Base-by-base conservation (phyloP, 225 moss, liverwort and hornwort species). In the Polytrichum commune region DNA sequence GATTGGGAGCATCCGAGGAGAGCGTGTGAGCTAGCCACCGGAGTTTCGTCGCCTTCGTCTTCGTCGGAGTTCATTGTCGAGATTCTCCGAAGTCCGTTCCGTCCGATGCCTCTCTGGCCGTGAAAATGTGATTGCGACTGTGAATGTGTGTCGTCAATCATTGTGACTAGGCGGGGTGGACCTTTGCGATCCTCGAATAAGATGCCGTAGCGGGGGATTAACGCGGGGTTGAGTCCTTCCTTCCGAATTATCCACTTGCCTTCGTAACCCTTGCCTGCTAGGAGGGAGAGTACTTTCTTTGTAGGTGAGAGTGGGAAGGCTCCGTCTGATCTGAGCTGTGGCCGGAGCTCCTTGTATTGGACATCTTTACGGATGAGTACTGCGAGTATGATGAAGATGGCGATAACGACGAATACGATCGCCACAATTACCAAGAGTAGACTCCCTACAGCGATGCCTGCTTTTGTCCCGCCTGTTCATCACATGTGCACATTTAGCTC, bases 171-270 rank as follows among this genome's bases (percentile, higher is more conserved):
- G 71, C 84, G 82, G 0, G 90, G 90, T 30, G 94, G 97, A n/a
- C 97, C 97, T 72, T 98, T 98, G 5, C 95, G 85, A 71, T 98
- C 95, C 84, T 94, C 94, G 26, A 98, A 92, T 64, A 92, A 77
- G 38, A 98, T 79, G 63, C 97, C 95, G 53, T 81, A 95, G 35
- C 90, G 78, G 23, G 95, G 90, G 69, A 95, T 76, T 62, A 95
- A 95, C 1, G 85, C 77, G 2, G 60, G 29, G 18, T 78, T 86
- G 5, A 90, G 67, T 18, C 84, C 76, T 27, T 90, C 89, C 46
- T 46, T 46, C 65, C 81, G 82, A 54, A 81, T 80, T 53, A 87
- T 74, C 97, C 97, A 98, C 70, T 83, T 83, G 76, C 85, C 85
- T 24, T 80, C 72, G 53, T 85, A 82, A 35, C 91, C 88, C 20